Percentiles rank a stretch among this genome's conserved stretches.
phyloP scores from a whole-genome alignment of 2,329 filamentous ascomycete genomes.

The Colletotrichum noveboracense region DNA sequence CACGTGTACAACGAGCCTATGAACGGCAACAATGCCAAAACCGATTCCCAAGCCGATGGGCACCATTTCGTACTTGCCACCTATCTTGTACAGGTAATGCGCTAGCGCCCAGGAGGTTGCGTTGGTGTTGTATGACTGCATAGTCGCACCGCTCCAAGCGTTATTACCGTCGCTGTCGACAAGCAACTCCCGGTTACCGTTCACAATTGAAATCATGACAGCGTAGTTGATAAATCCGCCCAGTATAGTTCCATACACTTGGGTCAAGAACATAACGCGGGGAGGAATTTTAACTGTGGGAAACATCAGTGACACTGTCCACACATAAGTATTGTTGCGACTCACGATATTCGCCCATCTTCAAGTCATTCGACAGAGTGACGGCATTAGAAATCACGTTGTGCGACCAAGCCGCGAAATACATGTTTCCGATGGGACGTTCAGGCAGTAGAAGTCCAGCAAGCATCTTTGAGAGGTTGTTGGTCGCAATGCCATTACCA shows the following conservation, averaged over 20 bases:
- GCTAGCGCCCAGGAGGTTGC: conserved; percentile 57
- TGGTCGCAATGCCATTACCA: conserved; percentile 63
- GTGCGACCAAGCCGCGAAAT: conserved; percentile 64
- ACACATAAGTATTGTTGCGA: neutral
- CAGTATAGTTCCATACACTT: conserved; percentile 59
- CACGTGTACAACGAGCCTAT: conserved; percentile 48
- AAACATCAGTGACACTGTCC: conserved; percentile 21
- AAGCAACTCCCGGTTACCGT: conserved; percentile 52
- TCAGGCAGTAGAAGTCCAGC: conserved; percentile 56
- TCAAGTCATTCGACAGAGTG: conserved; percentile 56
- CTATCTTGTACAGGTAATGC: conserved; percentile 54
- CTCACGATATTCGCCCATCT: conserved; percentile 64
- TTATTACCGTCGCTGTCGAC: conserved; percentile 48
- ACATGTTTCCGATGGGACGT: conserved; percentile 61
- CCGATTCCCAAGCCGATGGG: conserved; percentile 57
- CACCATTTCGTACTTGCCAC: conserved; percentile 49
- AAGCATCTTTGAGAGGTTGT: conserved; percentile 63
- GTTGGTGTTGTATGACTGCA: conserved; percentile 55
- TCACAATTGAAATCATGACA: conserved; percentile 60
- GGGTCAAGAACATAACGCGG: conserved; percentile 59
- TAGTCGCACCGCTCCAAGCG: conserved; percentile 57
- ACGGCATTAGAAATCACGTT: conserved; percentile 58
- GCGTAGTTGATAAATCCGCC: conserved; percentile 60
- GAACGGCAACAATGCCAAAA: conserved; percentile 44
- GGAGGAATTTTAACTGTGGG: conserved; percentile 58